Conservation (phyloP, 1,139 yeast species). For the Candida sp. region DNA sequence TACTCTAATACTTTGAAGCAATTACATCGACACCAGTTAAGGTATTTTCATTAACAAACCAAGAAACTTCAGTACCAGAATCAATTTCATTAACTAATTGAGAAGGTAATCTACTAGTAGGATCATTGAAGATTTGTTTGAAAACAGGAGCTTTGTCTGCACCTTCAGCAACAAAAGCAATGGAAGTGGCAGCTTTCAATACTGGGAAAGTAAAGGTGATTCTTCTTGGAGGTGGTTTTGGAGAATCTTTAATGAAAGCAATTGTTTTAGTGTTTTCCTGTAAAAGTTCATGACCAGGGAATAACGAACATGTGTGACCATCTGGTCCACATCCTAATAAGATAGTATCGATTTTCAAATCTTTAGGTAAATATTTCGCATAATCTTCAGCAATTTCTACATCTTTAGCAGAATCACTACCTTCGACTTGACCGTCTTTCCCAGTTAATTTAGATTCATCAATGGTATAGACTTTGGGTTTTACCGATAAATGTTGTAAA, state of each 20-base stretch:
- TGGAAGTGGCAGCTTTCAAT: conserved; percentile 48
- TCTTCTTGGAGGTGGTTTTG: conserved; percentile 78
- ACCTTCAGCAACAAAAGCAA: conserved; percentile 90
- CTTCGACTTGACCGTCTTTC: conserved; percentile 39
- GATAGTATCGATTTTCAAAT: conserved; percentile 48
- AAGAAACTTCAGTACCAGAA: conserved; percentile 49
- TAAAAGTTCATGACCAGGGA: conserved; percentile 55
- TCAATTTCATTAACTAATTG: conserved; percentile 61
- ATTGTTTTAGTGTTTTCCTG: conserved; percentile 35
- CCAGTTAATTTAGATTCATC: conserved; percentile 47
- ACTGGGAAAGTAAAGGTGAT: conserved; percentile 70
- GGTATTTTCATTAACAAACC: conserved; percentile 84
- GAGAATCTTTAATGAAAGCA: conserved; percentile 55
- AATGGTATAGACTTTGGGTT: conserved; percentile 49
- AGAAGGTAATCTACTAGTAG: conserved; percentile 57
- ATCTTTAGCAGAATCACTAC: conserved; percentile 37
- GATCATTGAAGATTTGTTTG: conserved; percentile 63
- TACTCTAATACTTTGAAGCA: conserved; percentile 39
- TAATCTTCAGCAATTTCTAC: conserved; percentile 49
- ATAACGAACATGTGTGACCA: conserved; percentile 77
- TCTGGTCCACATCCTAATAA: conserved; percentile 79
- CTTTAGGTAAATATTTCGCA: conserved; percentile 40
- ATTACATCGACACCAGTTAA: conserved; percentile 57
- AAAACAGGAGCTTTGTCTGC: conserved; percentile 76
- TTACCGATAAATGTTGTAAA: conserved; percentile 38